A percentile compares a stretch with the other conserved stretches of the same genome.
Conservation (phyloP, 108 stramenopile genomes). For the Cyclostephanos invisitatus region DNA sequence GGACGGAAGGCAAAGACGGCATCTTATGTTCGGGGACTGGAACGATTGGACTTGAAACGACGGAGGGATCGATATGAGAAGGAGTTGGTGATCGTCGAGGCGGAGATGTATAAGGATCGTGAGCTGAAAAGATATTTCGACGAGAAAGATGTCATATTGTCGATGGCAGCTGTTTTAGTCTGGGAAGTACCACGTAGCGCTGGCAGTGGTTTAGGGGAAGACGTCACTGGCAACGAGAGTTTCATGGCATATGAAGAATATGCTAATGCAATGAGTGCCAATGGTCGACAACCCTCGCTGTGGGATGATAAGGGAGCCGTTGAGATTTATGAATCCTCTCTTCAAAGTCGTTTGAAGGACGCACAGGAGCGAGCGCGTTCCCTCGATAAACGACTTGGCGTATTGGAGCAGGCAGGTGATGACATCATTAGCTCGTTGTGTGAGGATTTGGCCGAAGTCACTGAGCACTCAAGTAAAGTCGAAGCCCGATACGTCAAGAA, state of each 20-base stretch:
- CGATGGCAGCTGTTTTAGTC: slow-evolving; percentile 30
- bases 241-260: slow-evolving; percentile 42
- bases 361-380: slow-evolving; percentile 37
- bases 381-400: slow-evolving; percentile 40
- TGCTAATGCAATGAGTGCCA: slow-evolving; percentile 12
- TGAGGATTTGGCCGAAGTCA: slow-evolving; percentile 49
- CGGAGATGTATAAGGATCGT: slow-evolving; percentile 50
- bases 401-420: slow-evolving; percentile 50
- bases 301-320: slow-evolving; percentile 37
- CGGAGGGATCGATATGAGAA: slow-evolving; percentile 43
- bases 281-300: slow-evolving; percentile 18
- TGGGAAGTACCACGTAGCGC: slow-evolving; percentile 36
- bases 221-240: not conserved
- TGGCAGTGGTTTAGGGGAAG: slow-evolving; percentile 13
- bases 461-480: slow-evolving; percentile 39
- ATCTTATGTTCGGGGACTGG: slow-evolving; percentile 42
- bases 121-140: slow-evolving; percentile 8
- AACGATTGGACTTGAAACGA: slow-evolving; percentile 45
- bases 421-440: slow-evolving; percentile 50
- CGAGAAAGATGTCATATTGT: slow-evolving; percentile 22
- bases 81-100: slow-evolving; percentile 43
- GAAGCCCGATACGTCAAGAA: slow-evolving; percentile 49
- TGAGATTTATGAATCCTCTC: slow-evolving; percentile 18
- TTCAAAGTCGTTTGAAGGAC: slow-evolving; percentile 40
- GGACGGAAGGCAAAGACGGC: slow-evolving; percentile 42